Evolutionary conservation across 108 stramenopile genomes (phyloP).

Genomic region (Pseudonitzschia delicatissima): DNA sequence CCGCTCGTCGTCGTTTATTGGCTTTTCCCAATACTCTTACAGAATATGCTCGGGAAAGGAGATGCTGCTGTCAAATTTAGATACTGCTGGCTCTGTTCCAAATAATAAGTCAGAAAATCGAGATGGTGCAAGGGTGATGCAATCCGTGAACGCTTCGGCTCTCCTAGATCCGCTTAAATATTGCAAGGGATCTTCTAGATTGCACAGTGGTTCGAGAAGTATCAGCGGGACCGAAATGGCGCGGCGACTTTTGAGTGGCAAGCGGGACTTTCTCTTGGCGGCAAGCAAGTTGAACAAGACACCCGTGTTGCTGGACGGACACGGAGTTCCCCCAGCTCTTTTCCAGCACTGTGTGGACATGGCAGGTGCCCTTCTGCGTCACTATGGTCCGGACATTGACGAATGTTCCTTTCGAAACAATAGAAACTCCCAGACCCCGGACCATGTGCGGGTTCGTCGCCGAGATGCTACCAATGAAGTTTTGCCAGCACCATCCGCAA

Average conservation of each 20-base stretch:
- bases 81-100: not conserved
- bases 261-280: conserved; percentile 28
- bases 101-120: not conserved
- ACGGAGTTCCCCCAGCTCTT: conserved; percentile 42
- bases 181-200: conserved; percentile 23
- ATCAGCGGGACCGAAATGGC: conserved; percentile 49
- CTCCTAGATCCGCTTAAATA: conserved; percentile 33
- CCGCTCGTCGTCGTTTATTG: not conserved
- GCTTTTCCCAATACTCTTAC: conserved; percentile 5
- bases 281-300: conserved; percentile 10
- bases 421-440: not conserved
- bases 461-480: conserved; percentile 29
- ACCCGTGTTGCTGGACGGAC: conserved; percentile 36
- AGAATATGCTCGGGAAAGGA: not conserved
- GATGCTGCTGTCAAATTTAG: not conserved
- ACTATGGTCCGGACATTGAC: conserved; percentile 26
- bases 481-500: conserved; percentile 11
- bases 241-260: conserved; percentile 39
- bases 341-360: conserved; percentile 47
- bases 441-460: conserved; percentile 16
- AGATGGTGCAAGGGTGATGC: not conserved
- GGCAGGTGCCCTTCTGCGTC: conserved; percentile 31
- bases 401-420: conserved; percentile 34
- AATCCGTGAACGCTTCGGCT: conserved; percentile 30
- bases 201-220: conserved; percentile 3